Evolutionary conservation across 371 early-diverging fungal species (phyloP).

Genomic region (Synchytrium microbalum): DNA sequence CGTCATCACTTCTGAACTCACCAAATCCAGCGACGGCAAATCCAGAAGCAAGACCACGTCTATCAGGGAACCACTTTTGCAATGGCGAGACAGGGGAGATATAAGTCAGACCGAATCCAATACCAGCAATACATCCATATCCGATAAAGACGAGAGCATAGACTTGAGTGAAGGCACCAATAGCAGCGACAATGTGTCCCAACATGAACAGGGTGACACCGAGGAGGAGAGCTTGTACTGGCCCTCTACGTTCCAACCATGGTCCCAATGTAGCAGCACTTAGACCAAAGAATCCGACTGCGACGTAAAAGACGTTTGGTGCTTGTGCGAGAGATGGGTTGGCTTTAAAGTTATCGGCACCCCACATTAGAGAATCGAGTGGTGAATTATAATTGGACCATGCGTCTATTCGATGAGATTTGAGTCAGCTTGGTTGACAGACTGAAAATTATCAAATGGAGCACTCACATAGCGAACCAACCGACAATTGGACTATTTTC

Average conservation of each 20-base stretch:
- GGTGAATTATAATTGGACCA: conserved; percentile 24
- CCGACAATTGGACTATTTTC: conserved; percentile 46
- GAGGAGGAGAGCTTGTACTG: conserved; percentile 43
- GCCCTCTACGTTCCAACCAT: conserved; percentile 59
- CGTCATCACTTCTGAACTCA: too few relatives aligned
- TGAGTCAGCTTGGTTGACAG: too few relatives aligned
- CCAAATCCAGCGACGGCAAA: too few relatives aligned
- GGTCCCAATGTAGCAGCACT: conserved; percentile 58
- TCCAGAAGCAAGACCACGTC: conserved; percentile 22
- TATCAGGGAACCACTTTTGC: conserved; percentile 9
- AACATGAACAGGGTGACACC: conserved; percentile 47
- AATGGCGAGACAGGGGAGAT: conserved; percentile 9
- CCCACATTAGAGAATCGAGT: too few relatives aligned
- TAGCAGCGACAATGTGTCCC: background rate
- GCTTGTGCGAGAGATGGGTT: background rate
- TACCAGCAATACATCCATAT: background rate
- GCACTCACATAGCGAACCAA: conserved; percentile 61
- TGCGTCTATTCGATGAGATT: too few relatives aligned
- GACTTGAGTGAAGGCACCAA: background rate
- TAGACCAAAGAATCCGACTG: conserved; percentile 55
- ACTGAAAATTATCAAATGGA: too few relatives aligned
- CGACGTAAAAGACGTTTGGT: conserved; percentile 46
- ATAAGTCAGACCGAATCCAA: conserved; percentile 7
- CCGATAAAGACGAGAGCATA: conserved; percentile 4
- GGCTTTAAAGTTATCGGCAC: too few relatives aligned